A percentile compares a stretch with the other conserved stretches of the same genome.
These are phyloP conservation scores for Heterobasidion irregulare DNA, from an alignment of 1,284 basidiomycete genomes.

Conservation along the genomic window DNA sequence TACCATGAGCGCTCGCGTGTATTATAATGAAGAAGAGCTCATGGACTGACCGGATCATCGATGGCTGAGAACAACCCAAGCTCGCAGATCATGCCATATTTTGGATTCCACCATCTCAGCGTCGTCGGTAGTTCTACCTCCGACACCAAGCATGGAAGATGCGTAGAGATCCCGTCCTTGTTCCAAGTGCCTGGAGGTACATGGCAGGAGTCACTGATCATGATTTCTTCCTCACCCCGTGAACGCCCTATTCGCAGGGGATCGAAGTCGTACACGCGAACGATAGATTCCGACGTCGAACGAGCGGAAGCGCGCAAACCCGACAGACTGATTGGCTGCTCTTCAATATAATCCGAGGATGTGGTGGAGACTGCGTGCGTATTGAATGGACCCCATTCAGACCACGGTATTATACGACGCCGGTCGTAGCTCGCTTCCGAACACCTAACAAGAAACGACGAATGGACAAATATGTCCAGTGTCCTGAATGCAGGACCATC, in stretches of 20 bases:
- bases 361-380: not conserved
- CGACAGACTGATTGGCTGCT: not conserved
- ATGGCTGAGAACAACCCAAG: no score
- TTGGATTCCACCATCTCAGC: not conserved
- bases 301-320: not conserved
- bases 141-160: not conserved
- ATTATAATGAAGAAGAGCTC: no score
- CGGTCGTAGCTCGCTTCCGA: not conserved
- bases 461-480: not conserved
- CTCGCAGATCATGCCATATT: not conserved
- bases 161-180: not conserved
- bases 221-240: not conserved
- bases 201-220: not conserved
- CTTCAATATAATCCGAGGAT: not conserved
- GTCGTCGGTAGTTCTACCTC: not conserved
- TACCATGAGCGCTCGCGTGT: no score
- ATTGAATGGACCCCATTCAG: not conserved
- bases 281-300: not conserved
- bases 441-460: not conserved
- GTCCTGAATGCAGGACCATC: not conserved
- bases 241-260: not conserved
- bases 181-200: not conserved
- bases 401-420: not conserved
- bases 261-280: not conserved
- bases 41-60: no score